Percentiles rank a stretch among this genome's conserved stretches.
These are phyloP conservation scores for Juglanconis juglandina DNA, from an alignment of 2,329 filamentous ascomycete species.

Conservation along the genomic window DNA sequence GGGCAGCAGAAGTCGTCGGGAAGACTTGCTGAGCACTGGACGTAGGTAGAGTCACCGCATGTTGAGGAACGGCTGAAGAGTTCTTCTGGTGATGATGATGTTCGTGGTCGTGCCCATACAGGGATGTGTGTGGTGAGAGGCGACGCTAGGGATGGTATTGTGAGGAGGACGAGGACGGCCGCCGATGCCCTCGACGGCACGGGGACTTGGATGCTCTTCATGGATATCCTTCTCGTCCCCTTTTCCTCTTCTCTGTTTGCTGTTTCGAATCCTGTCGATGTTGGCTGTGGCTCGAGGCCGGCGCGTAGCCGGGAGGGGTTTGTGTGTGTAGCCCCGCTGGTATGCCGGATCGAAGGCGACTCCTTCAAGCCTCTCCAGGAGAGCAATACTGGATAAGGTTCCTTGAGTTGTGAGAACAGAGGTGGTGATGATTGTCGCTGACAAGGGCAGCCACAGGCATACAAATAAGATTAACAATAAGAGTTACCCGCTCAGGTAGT, in stretches of 20 bases:
- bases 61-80: conserved; percentile 12
- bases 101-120: neutral
- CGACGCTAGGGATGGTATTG: conserved; percentile 12
- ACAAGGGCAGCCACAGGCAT: conserved; percentile 1
- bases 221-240: neutral
- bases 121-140: conserved; percentile 10
- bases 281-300: conserved; percentile 5
- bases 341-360: conserved; percentile 1
- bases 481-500: neutral
- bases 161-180: conserved; percentile 7
- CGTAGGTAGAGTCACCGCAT: conserved; percentile 30
- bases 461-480: conserved; percentile 9
- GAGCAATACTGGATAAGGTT: neutral
- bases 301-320: conserved; percentile 8
- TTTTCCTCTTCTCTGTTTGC: neutral
- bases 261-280: conserved; percentile 8
- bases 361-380: conserved; percentile 3
- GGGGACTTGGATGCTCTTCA: conserved; percentile 1
- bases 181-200: conserved; percentile 8
- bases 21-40: conserved; percentile 51
- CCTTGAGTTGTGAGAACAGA: neutral
- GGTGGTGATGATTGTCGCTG: neutral
- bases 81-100: conserved; percentile 3
- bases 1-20: conserved; percentile 68
- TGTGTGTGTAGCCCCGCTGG: conserved; percentile 3